These are phyloP conservation scores for Smittium culicis DNA, from an alignment of 371 early-diverging fungal genomes.

Conservation along the genomic window DNA sequence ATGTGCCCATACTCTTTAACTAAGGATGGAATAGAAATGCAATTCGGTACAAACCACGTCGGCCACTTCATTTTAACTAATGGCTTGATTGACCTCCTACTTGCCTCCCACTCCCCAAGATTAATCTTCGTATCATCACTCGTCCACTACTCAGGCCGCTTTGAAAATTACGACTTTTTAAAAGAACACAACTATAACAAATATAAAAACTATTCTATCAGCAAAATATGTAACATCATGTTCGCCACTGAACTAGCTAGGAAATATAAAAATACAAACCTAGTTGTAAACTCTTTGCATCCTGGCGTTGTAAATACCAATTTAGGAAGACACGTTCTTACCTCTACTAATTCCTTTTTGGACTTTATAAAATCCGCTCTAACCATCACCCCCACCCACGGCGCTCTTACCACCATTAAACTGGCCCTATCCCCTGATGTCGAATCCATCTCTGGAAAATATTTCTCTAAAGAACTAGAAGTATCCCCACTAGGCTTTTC, in stretches of 20 bases:
- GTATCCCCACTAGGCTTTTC: neutral
- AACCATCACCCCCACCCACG: constrained; percentile 27
- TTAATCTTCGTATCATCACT: constrained; percentile 7
- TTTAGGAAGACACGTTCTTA: constrained; percentile 23
- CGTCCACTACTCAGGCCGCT: constrained; percentile 15
- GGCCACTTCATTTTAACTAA: constrained; percentile 14
- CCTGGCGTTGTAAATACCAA: constrained; percentile 47
- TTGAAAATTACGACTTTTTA: constrained; percentile 14
- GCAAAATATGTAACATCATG: constrained; percentile 12
- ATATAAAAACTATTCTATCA: constrained; percentile 2
- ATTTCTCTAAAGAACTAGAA: constrained; percentile 19
- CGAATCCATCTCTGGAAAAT: constrained; percentile 34
- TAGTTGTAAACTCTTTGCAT: constrained; percentile 43
- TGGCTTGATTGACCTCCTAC: neutral
- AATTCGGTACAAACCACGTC: constrained; percentile 19
- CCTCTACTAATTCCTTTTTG: neutral
- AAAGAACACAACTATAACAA: neutral
- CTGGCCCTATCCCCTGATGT: constrained; percentile 48
- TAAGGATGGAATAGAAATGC: constrained; percentile 15
- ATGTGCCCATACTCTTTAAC: constrained; percentile 1
- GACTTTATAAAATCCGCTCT: constrained; percentile 6
- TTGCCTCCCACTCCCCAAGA: neutral
- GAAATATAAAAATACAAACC: constrained; percentile 24
- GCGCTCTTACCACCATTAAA: constrained; percentile 42
- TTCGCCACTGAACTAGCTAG: constrained; percentile 12